Conservation (phyloP, 192 early-diverging fungal species). For the Chytriomyces hyalinus region DNA sequence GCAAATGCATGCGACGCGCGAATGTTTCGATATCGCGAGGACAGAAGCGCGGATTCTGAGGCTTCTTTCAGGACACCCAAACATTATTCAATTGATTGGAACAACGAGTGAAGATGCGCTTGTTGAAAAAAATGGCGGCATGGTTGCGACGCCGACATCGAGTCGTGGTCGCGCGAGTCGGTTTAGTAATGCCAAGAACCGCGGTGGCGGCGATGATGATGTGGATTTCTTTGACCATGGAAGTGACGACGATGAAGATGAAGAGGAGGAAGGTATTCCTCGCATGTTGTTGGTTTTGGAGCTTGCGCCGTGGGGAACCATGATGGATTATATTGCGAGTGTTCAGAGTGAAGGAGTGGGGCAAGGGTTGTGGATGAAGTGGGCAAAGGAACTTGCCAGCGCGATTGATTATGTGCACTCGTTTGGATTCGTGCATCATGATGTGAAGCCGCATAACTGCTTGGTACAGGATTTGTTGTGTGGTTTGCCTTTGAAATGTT, state of each 20-base stretch:
- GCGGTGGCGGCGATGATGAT: not conserved
- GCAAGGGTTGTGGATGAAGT: constrained; percentile 52
- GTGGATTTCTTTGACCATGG: not conserved
- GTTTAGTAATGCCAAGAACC: not conserved
- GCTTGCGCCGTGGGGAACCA: constrained; percentile 49
- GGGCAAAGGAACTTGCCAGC: constrained; percentile 54
- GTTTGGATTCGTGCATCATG: constrained; percentile 60
- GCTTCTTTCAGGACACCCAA: constrained; percentile 39
- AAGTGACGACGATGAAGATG: constrained; percentile 8
- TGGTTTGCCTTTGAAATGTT: not conserved
- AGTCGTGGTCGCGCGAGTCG: not conserved
- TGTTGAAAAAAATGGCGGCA: not conserved
- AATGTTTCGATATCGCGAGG: constrained; percentile 46
- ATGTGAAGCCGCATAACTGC: constrained; percentile 67
- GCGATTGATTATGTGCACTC: constrained; percentile 57
- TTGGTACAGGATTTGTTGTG: constrained; percentile 18
- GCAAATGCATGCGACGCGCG: constrained; percentile 49
- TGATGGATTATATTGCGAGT: constrained; percentile 56
- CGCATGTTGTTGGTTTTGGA: constrained; percentile 53
- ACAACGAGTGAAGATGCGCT: constrained; percentile 45
- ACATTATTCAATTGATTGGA: constrained; percentile 58
- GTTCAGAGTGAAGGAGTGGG: constrained; percentile 44
- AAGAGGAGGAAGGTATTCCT: constrained; percentile 20
- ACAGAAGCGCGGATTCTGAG: constrained; percentile 48
- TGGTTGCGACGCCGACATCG: not conserved